phyloP scores from a whole-genome alignment of 305 asterid species.

The Solanum hybrid region DNA sequence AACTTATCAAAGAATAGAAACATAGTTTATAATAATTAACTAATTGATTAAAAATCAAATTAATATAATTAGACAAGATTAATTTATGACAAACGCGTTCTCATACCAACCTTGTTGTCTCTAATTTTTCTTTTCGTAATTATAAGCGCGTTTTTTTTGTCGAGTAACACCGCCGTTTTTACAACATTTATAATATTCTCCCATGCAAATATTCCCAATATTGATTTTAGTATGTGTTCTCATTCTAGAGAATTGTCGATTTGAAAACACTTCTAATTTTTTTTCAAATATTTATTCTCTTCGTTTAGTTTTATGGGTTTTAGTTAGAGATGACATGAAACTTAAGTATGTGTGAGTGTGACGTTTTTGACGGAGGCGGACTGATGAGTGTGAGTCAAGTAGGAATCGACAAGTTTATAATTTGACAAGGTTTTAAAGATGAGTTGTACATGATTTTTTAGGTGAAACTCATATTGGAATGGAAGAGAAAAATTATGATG shows the following conservation, averaged over 20 bases:
- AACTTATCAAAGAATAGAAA: not conserved
- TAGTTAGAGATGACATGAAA: not conserved
- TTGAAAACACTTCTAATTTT: not conserved
- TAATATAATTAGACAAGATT: not conserved
- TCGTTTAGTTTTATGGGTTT: not conserved
- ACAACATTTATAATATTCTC: not conserved
- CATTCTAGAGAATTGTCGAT: not conserved
- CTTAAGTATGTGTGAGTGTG: not conserved
- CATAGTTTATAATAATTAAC: not conserved
- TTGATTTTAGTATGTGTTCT: not conserved
- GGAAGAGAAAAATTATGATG: not conserved
- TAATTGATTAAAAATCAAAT: not conserved
- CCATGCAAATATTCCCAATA: not conserved
- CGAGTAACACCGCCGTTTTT: not conserved
- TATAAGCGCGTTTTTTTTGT: not conserved
- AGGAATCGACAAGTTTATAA: not conserved
- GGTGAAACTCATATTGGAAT: not conserved
- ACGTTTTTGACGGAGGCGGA: not conserved
- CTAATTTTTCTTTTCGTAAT: not conserved
- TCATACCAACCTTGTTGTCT: not conserved
- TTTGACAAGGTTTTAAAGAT: not conserved
- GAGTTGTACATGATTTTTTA: not conserved
- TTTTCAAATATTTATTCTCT: not conserved
- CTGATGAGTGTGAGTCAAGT: not conserved
- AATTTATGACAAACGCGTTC: not conserved